Percentiles rank a stretch among this genome's conserved stretches.
phyloP scores from a whole-genome alignment of 1,139 yeast species.

The Kodamaea fungicola region DNA sequence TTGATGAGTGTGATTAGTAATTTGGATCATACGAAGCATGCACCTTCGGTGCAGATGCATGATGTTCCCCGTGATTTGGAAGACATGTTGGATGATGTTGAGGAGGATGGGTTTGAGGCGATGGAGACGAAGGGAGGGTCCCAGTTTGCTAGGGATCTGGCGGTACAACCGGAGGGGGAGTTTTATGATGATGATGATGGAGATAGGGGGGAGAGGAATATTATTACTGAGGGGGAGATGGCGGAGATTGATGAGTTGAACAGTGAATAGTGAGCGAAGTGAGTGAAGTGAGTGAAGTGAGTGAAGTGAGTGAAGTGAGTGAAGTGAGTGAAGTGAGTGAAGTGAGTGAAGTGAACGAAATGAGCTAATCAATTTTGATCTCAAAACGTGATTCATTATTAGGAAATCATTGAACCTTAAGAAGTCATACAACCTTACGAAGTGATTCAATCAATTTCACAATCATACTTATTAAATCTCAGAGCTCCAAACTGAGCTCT shows the following conservation, averaged over 20 bases:
- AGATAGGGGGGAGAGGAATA: slow-evolving; percentile 38
- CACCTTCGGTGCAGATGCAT: slow-evolving; percentile 93
- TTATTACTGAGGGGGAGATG: slow-evolving; percentile 28
- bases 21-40: slow-evolving; percentile 84
- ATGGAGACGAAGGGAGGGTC: slow-evolving; percentile 92
- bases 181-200: slow-evolving; percentile 61
- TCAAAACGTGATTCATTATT: too few relatives aligned
- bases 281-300: too few relatives aligned
- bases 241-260: slow-evolving; percentile 36
- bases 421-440: too few relatives aligned
- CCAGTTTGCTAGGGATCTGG: slow-evolving; percentile 73
- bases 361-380: too few relatives aligned
- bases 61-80: slow-evolving; percentile 85
- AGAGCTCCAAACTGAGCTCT: too few relatives aligned
- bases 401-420: too few relatives aligned
- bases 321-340: too few relatives aligned
- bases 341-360: too few relatives aligned
- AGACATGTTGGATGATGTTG: slow-evolving; percentile 67
- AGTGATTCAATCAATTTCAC: too few relatives aligned
- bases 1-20: slow-evolving; percentile 73
- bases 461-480: too few relatives aligned
- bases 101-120: slow-evolving; percentile 69
- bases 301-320: too few relatives aligned
- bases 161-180: slow-evolving; percentile 61
- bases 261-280: slow-evolving; percentile 4